Evolutionary conservation across 202 grass and related monocot genomes (phyloP).

Genomic region (Panicum hallii): DNA sequence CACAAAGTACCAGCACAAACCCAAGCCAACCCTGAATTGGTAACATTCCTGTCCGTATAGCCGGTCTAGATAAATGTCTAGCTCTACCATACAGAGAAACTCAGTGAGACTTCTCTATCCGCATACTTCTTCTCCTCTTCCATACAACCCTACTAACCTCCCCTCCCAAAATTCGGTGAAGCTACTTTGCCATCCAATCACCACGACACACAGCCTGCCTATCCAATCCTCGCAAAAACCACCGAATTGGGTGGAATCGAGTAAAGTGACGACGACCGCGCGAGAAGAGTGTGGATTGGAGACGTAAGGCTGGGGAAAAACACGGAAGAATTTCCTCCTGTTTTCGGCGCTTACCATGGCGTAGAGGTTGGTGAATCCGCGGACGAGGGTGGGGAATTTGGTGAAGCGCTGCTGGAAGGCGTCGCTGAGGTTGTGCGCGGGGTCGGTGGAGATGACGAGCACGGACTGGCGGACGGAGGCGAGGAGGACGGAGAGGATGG

Average conservation of each 20-base stretch:
- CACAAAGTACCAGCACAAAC: constrained; percentile 29
- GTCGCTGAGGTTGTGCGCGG: constrained; percentile 98
- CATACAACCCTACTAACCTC: background rate
- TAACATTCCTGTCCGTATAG: constrained; percentile 28
- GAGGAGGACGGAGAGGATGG: constrained; percentile 91
- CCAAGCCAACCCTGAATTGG: constrained; percentile 31
- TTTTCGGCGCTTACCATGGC: constrained; percentile 68
- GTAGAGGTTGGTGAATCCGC: constrained; percentile 94
- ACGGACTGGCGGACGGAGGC: constrained; percentile 86
- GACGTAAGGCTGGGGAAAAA: background rate
- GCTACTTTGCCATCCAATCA: background rate
- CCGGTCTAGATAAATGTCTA: background rate
- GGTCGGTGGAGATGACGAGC: constrained; percentile 99
- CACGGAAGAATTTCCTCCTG: background rate
- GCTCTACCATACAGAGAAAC: constrained; percentile 14
- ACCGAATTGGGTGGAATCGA: constrained; percentile 26
- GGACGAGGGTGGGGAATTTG: constrained; percentile 98
- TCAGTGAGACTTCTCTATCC: background rate
- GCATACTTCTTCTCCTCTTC: background rate
- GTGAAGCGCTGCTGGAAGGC: constrained; percentile 99
- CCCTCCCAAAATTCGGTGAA: background rate
- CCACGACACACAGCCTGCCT: background rate
- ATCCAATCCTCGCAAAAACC: constrained; percentile 35
- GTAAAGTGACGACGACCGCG: background rate
- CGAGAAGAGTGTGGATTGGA: background rate